Base-by-base conservation (phyloP, 768 basidiomycete genomes). In the Mycena kentingensis region DNA sequence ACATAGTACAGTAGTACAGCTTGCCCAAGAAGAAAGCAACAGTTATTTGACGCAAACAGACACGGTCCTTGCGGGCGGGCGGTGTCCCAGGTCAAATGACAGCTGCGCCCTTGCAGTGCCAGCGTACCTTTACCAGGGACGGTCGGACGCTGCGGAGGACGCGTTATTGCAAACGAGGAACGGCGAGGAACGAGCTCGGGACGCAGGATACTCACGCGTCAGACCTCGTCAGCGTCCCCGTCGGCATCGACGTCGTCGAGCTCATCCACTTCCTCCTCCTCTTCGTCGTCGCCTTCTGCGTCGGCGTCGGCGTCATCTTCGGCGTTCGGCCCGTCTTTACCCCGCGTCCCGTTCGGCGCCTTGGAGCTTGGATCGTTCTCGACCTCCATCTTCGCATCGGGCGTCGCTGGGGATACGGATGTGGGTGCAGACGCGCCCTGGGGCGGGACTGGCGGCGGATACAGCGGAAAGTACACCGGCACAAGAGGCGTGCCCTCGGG, bases 391-490 rank as follows among this genome's bases (percentile, higher is more conserved):
- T 51, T 28, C 24, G n/a, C 34, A 24, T 18, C 41, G 31, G n/a
- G 13, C 41, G 34, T 45, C 28, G 11, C 15, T 15, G 39, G 41
- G 7, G 44, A 19, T 8, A 24, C 43, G 12, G 49, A 5, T 16
- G n/a, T 31, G 25, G 43, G 25, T 13, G 28, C 22, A 22, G 12
- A 41, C 27, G 25, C 31, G 2, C 37, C 46, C 5, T 49, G 51
- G 5, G 52, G 49, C 0, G 53, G 53, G n/a, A 55, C 41, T 32
- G 51, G 50, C 12, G 44, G 52, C 34, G 52, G 53, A 18, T 53
- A 46, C 19, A 55, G 55, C 18, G 58, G 58, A 29, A 55, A 60
- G 38, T 55, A 55, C 27, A 55, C 55, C 4, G 53, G 58, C 25
- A 60, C 41, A 4, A 51, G 54, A 5, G 54, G 46, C 15, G 58